phyloP scores from a whole-genome alignment of 345 rosid species.

The Carallia brachiata region DNA sequence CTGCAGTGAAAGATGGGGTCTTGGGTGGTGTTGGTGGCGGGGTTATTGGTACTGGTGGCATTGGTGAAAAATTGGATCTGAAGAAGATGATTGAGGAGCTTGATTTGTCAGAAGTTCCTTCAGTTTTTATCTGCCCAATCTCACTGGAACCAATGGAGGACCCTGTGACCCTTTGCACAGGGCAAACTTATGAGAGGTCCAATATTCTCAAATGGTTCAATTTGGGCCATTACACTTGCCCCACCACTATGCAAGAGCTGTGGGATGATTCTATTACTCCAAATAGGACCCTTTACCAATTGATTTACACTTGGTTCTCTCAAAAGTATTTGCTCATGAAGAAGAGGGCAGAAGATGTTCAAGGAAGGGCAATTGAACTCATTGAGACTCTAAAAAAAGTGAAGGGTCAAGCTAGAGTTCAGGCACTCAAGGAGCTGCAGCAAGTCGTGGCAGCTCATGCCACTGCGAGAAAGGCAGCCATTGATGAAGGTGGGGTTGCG shows the following conservation, averaged over 20 bases:
- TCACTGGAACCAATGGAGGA: constrained; percentile 75
- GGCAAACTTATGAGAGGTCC: constrained; percentile 70
- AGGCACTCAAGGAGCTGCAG: constrained; percentile 60
- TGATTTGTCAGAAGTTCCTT: constrained; percentile 49
- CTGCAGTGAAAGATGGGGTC: constrained; percentile 67
- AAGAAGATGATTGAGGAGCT: constrained; percentile 64
- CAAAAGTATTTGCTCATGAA: constrained; percentile 56
- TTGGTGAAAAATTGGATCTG: constrained; percentile 55
- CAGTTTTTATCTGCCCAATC: constrained; percentile 73
- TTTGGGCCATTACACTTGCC: constrained; percentile 65
- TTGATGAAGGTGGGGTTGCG: constrained; percentile 56
- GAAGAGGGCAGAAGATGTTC: constrained; percentile 65
- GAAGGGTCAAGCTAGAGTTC: constrained; percentile 67
- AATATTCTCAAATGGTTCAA: constrained; percentile 69
- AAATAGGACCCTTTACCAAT: constrained; percentile 55
- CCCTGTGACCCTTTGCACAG: constrained; percentile 76
- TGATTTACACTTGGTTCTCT: constrained; percentile 64
- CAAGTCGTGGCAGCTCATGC: constrained; percentile 49
- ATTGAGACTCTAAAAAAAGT: constrained; percentile 51
- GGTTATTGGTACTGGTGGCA: constrained; percentile 22
- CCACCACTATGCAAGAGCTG: constrained; percentile 77
- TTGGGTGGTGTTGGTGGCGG: constrained; percentile 47
- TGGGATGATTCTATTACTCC: constrained; percentile 69
- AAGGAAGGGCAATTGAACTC: constrained; percentile 56
- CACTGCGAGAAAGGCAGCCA: constrained; percentile 46